Evolutionary conservation across 192 early-diverging fungal species (phyloP).

Genomic region (Jimgerdemannia flammicorona): DNA sequence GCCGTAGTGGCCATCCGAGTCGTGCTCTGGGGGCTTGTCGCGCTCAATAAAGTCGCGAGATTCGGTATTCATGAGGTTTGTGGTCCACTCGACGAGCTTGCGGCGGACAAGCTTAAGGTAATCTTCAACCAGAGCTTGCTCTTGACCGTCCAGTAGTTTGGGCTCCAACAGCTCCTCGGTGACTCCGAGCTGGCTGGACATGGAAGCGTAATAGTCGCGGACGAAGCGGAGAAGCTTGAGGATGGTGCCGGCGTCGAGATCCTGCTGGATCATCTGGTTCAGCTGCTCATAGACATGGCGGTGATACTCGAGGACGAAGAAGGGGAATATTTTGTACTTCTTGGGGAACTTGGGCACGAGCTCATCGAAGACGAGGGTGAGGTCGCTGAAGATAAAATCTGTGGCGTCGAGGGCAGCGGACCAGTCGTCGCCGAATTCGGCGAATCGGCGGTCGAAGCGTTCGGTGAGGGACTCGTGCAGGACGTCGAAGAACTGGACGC

Average conservation of each 20-base stretch:
- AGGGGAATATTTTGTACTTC: conserved; percentile 92
- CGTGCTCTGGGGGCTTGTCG: conserved; percentile 67
- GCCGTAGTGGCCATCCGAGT: conserved; percentile 75
- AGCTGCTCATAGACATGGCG: conserved; percentile 81
- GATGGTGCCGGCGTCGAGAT: conserved; percentile 87
- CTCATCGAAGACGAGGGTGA: conserved; percentile 85
- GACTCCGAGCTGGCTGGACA: conserved; percentile 83
- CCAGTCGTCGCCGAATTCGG: conserved; percentile 53
- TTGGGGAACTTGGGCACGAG: conserved; percentile 85
- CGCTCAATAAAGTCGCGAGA: conserved; percentile 75
- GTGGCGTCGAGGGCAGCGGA: conserved; percentile 55
- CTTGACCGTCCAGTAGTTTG: conserved; percentile 85
- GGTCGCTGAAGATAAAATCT: conserved; percentile 86
- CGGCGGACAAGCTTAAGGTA: conserved; percentile 87
- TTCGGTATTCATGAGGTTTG: conserved; percentile 84
- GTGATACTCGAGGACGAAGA: conserved; percentile 96
- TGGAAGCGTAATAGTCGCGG: conserved; percentile 85
- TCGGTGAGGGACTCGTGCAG: conserved; percentile 65
- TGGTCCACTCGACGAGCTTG: conserved; percentile 90
- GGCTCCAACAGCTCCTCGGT: conserved; percentile 90
- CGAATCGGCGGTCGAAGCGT: conserved; percentile 64
- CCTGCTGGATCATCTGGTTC: conserved; percentile 64
- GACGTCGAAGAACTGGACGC: conserved; percentile 77
- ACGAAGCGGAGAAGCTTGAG: conserved; percentile 85
- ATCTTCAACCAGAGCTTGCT: conserved; percentile 84